Conservation (phyloP, 441 rosid species). For the Erodium chrysanthum region DNA sequence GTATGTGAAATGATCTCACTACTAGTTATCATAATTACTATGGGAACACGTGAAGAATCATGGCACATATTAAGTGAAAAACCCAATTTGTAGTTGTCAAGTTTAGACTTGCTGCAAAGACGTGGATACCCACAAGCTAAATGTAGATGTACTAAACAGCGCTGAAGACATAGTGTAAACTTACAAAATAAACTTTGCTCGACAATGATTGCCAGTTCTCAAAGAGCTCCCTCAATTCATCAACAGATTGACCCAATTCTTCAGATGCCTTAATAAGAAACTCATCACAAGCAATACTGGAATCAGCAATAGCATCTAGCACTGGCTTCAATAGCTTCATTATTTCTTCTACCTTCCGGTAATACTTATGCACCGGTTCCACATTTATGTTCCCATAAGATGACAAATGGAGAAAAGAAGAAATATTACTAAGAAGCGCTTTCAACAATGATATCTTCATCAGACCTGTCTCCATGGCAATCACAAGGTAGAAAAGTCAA, state of each 20-base stretch:
- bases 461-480: constrained; percentile 32
- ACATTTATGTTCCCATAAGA: constrained; percentile 34
- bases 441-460: constrained; percentile 72
- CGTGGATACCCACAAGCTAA: neutral
- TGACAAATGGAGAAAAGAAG: constrained; percentile 44
- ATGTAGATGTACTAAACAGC: neutral
- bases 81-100: neutral
- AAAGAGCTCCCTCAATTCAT: constrained; percentile 49
- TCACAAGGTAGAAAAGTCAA: neutral
- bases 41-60: neutral
- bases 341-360: constrained; percentile 57
- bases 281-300: constrained; percentile 48
- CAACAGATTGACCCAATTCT: constrained; percentile 55
- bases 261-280: constrained; percentile 44
- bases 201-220: constrained; percentile 56
- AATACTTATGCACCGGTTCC: constrained; percentile 53
- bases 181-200: constrained; percentile 71
- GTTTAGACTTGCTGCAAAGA: neutral
- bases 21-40: neutral
- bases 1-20: neutral
- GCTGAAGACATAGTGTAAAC: constrained; percentile 22
- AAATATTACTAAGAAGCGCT: constrained; percentile 48
- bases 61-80: neutral
- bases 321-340: constrained; percentile 65
- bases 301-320: constrained; percentile 52